Evolutionary conservation across 2,329 filamentous ascomycete species (phyloP).

Genomic region (Penicillium brevicompactum): DNA sequence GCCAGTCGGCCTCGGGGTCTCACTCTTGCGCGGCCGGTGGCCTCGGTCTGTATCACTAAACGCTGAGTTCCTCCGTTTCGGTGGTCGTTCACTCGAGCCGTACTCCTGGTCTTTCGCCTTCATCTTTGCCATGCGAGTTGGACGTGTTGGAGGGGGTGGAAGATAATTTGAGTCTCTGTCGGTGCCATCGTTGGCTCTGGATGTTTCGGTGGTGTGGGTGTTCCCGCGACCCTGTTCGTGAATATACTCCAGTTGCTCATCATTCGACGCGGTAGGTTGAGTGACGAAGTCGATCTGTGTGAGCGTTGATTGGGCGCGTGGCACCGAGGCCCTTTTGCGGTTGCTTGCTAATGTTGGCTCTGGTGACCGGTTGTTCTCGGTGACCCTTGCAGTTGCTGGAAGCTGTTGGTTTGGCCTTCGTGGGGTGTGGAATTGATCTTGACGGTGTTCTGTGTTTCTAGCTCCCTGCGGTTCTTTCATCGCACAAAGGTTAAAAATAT

Average conservation of each 20-base stretch:
- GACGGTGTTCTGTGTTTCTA: conserved; percentile 14
- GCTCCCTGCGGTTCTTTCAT: conserved; percentile 29
- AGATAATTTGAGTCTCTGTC: conserved; percentile 26
- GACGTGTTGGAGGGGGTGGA: conserved; percentile 14
- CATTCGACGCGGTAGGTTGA: conserved; percentile 20
- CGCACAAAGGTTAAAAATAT: conserved; percentile 19
- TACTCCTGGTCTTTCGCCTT: conserved; percentile 8
- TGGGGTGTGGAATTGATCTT: conserved; percentile 25
- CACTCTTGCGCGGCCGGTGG: conserved; percentile 16
- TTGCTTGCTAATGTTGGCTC: conserved; percentile 21
- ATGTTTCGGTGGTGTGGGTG: conserved; percentile 17
- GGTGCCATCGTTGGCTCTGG: conserved; percentile 28
- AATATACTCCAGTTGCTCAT: conserved; percentile 37
- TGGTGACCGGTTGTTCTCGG: conserved; percentile 16
- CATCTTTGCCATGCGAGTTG: conserved; percentile 12
- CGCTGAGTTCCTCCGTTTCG: conserved; percentile 19
- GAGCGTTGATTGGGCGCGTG: conserved; percentile 40
- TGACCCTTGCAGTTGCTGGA: conserved; percentile 15
- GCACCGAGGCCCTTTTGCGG: conserved; percentile 20
- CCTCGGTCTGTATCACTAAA: conserved; percentile 5
- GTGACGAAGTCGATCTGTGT: conserved; percentile 46
- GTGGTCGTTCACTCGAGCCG: conserved; percentile 8
- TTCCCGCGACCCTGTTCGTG: conserved; percentile 15
- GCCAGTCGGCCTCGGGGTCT: conserved; percentile 23
- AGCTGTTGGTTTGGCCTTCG: conserved; percentile 15